Evolutionary conservation across 345 rosid genomes (phyloP), one percentile per base, ranked within the genome.

Genomic region (Eucalyptus microcorys): DNA sequence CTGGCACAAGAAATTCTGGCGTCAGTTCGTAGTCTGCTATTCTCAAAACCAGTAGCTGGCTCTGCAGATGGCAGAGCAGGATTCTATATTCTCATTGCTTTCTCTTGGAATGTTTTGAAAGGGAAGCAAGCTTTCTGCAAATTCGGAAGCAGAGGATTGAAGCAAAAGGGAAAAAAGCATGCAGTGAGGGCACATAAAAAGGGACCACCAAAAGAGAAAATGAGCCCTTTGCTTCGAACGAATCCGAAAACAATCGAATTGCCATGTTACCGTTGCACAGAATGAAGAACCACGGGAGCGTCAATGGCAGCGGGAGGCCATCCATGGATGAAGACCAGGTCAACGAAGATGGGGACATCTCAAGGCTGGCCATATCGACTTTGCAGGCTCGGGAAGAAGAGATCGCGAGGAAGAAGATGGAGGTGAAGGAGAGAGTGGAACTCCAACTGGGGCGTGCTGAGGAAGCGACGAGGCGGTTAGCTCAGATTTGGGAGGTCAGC

Each of bases 311-410:
- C 42, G 93, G 92, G 64, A 94, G 92, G 91, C 87, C 89, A 59
- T 89, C 96, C 52, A 89, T 91, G 87, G 97, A 93, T 34, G 96
- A 94, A 68, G 93, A 91, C 22, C 84, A 49, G 88, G 83, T 66
- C 71, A 66, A 34, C 8, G 66, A 81, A 26, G 90, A 86, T 14
- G 95, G 92, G 30, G 97, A 95, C 90, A 88, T 90, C 24, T 92
- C 95, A 47, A 94, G 91, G 87, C 88, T 91, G 64, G 96, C 95
- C 37, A 93, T 97, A 13, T 91, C 98, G 19, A 88, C 92, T 49
- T 87, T 95, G 85, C 95, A 96, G 89, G 97, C 97, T 12, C 89
- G 92, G 91, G 99, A 97, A 92, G 97, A 97, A 87, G 96, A 95
- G 95, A 97, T 96, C 43, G 95, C 94, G 92, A 93, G 93, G 94